Evolutionary conservation across 768 basidiomycete genomes (phyloP).

Genomic region (Suillus decipiens): DNA sequence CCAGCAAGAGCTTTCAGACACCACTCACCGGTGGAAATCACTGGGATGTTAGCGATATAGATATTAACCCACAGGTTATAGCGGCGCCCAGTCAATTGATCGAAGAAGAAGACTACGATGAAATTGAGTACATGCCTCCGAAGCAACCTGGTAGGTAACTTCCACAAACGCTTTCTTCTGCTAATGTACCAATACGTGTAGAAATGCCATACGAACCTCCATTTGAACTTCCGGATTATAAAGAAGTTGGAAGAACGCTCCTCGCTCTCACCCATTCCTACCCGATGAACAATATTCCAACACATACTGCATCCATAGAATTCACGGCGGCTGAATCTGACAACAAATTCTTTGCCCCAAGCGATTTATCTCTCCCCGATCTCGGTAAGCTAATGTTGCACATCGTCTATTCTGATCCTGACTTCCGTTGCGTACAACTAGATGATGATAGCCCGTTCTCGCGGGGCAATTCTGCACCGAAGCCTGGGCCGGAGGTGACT

Average conservation of each 20-base stretch:
- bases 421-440: slow-evolving; percentile 7
- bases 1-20: slow-evolving; percentile 59
- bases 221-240: slow-evolving; percentile 54
- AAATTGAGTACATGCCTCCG: slow-evolving; percentile 59
- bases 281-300: slow-evolving; percentile 34
- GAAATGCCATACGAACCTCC: slow-evolving; percentile 45
- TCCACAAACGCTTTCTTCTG: not conserved
- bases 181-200: slow-evolving; percentile 19
- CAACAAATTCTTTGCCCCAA: slow-evolving; percentile 21
- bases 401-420: not conserved
- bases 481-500: not conserved
- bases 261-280: slow-evolving; percentile 39
- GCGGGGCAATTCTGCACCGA: slow-evolving; percentile 13
- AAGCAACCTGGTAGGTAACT: slow-evolving; percentile 46
- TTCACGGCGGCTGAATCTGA: slow-evolving; percentile 25
- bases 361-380: slow-evolving; percentile 21
- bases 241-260: slow-evolving; percentile 38
- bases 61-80: slow-evolving; percentile 32
- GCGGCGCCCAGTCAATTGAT: slow-evolving; percentile 25
- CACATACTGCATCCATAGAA: slow-evolving; percentile 16
- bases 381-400: slow-evolving; percentile 23
- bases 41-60: slow-evolving; percentile 75
- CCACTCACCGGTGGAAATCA: slow-evolving; percentile 65
- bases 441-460: slow-evolving; percentile 34
- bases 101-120: slow-evolving; percentile 40